Base-by-base conservation (phyloP, 306 rosid species). In the Notholithocarpus densiflorus region DNA sequence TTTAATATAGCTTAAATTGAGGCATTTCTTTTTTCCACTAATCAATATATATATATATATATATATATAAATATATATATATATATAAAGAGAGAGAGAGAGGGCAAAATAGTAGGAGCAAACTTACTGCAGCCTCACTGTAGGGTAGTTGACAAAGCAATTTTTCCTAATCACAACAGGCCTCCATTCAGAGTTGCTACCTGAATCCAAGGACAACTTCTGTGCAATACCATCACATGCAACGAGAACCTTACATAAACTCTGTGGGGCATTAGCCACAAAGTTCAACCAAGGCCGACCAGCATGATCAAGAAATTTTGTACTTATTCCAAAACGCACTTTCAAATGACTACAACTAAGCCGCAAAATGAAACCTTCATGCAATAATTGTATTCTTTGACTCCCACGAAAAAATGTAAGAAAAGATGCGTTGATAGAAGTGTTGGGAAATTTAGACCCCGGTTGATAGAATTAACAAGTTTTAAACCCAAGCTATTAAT, bases 41-140 rank as follows among this genome's bases (percentile, higher is more conserved):
- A 53, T 17, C 21, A 27, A n/a, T n/a, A n/a, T n/a, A n/a, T n/a
- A n/a, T n/a, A n/a, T n/a, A n/a, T n/a, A n/a, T n/a, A n/a, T n/a
- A n/a, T n/a, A n/a, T n/a, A n/a, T n/a, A n/a, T n/a, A n/a, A n/a
- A n/a, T n/a, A n/a, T n/a, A n/a, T n/a, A n/a, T n/a, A n/a, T n/a
- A n/a, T n/a, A n/a, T n/a, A n/a, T n/a, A n/a, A 17, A 40, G 37
- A 68, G 54, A 56, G 52, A 52, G 43, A 3, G 19, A 51, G 29
- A 48, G 11, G 19, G 4, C 29, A 71, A 24, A 70, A 54, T 3
- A 6, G 60, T 2, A 61, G 72, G 76, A 27, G 5, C 52, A 74
- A 81, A 95, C 99, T 93, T 90, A 95, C 98, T 95, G 90, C 84
- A 95, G 71, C 90, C 99, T 92, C 79, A 84, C 80, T 21, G 94